Conservation (phyloP, 73 alveolate genomes). For the Urostyla sp. region DNA sequence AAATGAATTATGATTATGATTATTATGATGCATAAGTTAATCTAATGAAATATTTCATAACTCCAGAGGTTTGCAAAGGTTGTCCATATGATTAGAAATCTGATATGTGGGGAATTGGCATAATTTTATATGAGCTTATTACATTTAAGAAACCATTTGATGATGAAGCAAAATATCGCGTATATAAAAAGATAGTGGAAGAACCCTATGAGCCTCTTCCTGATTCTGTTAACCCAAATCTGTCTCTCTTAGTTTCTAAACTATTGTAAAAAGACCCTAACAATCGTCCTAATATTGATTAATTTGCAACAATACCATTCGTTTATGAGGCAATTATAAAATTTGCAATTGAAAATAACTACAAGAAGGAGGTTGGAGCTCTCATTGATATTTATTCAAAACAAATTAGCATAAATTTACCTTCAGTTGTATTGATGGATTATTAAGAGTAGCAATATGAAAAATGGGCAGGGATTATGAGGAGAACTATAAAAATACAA, state of each 20-base stretch:
- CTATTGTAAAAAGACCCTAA: conserved; percentile 87
- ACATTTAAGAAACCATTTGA: conserved; percentile 95
- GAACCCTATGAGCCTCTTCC: conserved; percentile 73
- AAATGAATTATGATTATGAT: too few relatives aligned
- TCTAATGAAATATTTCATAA: conserved; percentile 95
- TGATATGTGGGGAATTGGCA: conserved; percentile 98
- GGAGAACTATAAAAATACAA: conserved; percentile 49
- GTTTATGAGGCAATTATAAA: conserved; percentile 72
- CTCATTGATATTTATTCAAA: conserved; percentile 57
- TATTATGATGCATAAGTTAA: too few relatives aligned
- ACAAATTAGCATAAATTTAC: too few relatives aligned
- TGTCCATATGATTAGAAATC: conserved; percentile 94
- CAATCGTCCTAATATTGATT: conserved; percentile 92
- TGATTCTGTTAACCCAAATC: conserved; percentile 62
- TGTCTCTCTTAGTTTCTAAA: conserved; percentile 61
- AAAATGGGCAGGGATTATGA: conserved; percentile 49
- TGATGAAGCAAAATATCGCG: conserved; percentile 70
- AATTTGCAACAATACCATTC: conserved; percentile 80
- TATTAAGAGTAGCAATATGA: too few relatives aligned
- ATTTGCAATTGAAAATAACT: conserved; percentile 65
- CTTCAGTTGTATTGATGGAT: too few relatives aligned
- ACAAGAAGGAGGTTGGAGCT: conserved; percentile 67
- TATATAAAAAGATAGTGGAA: conserved; percentile 73
- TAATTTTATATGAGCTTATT: conserved; percentile 94
- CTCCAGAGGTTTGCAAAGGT: conserved; percentile 97